phyloP scores from a whole-genome alignment of 2,329 filamentous ascomycete species.

The Beauveria asiatica region DNA sequence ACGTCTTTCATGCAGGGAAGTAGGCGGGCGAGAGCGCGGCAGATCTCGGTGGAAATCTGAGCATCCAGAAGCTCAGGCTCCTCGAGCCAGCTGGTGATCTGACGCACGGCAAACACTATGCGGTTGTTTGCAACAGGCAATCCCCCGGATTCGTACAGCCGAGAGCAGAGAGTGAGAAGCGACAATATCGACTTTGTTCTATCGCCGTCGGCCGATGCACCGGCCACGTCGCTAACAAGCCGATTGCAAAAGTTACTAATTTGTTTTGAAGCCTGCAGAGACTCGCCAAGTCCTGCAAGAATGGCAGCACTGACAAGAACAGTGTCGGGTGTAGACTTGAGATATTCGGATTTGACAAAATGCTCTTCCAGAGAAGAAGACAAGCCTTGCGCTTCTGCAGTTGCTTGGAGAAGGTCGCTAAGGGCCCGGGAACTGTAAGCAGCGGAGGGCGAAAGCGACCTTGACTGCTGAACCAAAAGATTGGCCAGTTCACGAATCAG shows the following conservation, averaged over 20 bases:
- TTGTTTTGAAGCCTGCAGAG: slow-evolving; percentile 37
- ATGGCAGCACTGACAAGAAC: slow-evolving; percentile 41
- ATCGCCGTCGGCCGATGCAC: slow-evolving; percentile 32
- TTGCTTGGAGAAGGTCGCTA: slow-evolving; percentile 38
- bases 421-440: slow-evolving; percentile 47
- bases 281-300: slow-evolving; percentile 43
- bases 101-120: slow-evolving; percentile 73
- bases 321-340: slow-evolving; percentile 39
- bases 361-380: slow-evolving; percentile 37
- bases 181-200: slow-evolving; percentile 42
- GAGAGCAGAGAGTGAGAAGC: slow-evolving; percentile 44
- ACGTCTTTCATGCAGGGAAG: slow-evolving; percentile 70
- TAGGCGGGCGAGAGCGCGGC: slow-evolving; percentile 50
- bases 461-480: slow-evolving; percentile 36
- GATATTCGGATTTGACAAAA: slow-evolving; percentile 34
- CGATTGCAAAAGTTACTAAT: slow-evolving; percentile 49
- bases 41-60: slow-evolving; percentile 41
- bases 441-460: slow-evolving; percentile 31
- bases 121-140: slow-evolving; percentile 57
- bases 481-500: slow-evolving; percentile 34
- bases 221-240: slow-evolving; percentile 52
- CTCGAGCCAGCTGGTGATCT: slow-evolving; percentile 65
- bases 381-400: slow-evolving; percentile 40
- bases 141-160: slow-evolving; percentile 42
- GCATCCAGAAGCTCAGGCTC: slow-evolving; percentile 34